phyloP scores from a whole-genome alignment of 1,284 basidiomycete genomes.

The Cutaneotrichosporon sp. region DNA sequence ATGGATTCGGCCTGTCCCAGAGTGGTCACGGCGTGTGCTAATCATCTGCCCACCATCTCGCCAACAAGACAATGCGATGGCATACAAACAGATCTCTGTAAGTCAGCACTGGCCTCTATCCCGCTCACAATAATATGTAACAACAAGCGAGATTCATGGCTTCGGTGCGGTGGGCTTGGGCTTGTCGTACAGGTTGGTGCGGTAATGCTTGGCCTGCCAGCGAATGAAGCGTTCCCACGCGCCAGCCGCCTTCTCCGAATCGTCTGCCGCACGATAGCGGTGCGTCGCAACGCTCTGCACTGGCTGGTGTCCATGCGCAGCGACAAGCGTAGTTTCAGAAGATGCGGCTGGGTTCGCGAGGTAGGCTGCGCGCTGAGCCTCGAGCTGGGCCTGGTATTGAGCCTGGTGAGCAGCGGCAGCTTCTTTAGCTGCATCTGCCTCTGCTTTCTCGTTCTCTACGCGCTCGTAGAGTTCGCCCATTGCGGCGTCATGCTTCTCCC shows the following conservation, averaged over 20 bases:
- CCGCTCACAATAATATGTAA: neutral
- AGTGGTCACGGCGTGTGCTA: too few species aligned
- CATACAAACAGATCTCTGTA: neutral
- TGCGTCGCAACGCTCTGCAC: neutral
- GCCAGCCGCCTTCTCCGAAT: neutral
- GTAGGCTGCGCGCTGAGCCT: constrained; percentile 2
- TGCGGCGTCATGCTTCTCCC: constrained; percentile 6
- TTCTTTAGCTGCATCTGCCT: constrained; percentile 3
- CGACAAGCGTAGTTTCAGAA: constrained; percentile 6
- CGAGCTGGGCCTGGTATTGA: neutral
- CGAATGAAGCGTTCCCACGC: constrained; percentile 4
- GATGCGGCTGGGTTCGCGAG: neutral
- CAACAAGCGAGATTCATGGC: neutral
- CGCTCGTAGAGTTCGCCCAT: constrained; percentile 11
- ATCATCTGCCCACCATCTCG: too few species aligned
- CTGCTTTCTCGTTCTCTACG: constrained; percentile 8
- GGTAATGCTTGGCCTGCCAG: constrained; percentile 8
- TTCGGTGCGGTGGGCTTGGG: neutral
- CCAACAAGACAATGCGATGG: neutral
- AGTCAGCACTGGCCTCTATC: neutral
- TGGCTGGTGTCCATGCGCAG: neutral
- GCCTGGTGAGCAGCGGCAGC: neutral
- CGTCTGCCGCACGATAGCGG: neutral
- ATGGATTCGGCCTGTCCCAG: too few species aligned
- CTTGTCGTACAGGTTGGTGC: neutral